Conservation (phyloP, 148 eudicot species). For the Cornus controversa region DNA sequence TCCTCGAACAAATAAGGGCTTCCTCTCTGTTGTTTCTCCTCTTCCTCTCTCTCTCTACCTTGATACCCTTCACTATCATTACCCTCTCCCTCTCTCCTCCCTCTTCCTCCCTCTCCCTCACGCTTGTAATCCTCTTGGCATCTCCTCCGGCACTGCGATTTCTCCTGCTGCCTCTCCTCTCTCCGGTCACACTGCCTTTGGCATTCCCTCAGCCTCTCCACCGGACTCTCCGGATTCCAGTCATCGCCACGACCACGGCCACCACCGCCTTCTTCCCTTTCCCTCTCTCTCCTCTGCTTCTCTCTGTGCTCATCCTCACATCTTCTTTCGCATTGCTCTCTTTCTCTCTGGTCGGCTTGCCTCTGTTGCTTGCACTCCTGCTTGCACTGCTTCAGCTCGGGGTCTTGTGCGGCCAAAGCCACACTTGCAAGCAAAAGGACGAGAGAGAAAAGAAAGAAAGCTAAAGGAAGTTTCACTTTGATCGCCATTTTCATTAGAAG, state of each 20-base stretch:
- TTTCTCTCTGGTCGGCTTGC: no score
- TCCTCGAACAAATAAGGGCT: slow-evolving; percentile 71
- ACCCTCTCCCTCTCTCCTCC: background rate
- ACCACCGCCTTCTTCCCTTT: no score
- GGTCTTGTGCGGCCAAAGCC: slow-evolving; percentile 31
- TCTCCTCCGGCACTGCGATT: slow-evolving; percentile 25
- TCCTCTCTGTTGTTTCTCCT: slow-evolving; percentile 16
- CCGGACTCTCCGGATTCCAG: slow-evolving; percentile 3
- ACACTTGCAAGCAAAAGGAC: background rate
- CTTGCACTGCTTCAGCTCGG: slow-evolving; percentile 19
- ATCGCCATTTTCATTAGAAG: background rate
- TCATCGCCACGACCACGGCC: background rate
- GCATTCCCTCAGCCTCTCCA: slow-evolving; percentile 23
- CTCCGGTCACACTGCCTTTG: slow-evolving; percentile 29
- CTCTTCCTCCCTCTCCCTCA: slow-evolving; percentile 5
- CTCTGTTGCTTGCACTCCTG: no score
- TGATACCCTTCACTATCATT: background rate
- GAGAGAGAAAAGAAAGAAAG: slow-evolving; percentile 14
- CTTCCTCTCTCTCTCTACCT: slow-evolving; percentile 17
- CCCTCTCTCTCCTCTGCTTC: no score
- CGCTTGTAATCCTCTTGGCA: slow-evolving; percentile 10
- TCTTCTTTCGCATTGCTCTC: no score
- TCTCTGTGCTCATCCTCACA: no score
- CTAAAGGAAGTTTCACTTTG: background rate
- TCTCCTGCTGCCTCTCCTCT: slow-evolving; percentile 7